Evolutionary conservation across 768 basidiomycete species (phyloP), one percentile per base, ranked within the genome.

Genomic region (Ramaria rubella): DNA sequence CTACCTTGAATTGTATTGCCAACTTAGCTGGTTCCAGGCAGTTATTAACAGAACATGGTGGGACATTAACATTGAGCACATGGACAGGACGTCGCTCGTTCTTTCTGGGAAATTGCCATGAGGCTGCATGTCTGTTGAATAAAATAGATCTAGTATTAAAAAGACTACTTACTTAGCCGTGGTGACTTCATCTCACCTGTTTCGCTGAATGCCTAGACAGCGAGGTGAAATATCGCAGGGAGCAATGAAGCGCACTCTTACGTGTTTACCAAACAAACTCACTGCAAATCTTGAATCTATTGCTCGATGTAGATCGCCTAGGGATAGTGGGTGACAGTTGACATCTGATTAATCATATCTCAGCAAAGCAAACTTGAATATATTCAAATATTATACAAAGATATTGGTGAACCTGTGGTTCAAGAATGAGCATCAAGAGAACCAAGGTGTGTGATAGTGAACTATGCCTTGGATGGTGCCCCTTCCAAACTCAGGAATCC

Each of bases 401-500:
- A 72, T 85, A 90, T 69, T 98, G 94, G 68, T 86, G 81, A n/a
- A 80, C 72, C 90, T 95, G 30, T 60, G 62, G 59, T 54, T 54
- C 27, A 44, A 44, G 30, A 44, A 26, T 44, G n/a, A 36, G 45
- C 19, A 27, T 21, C n/a, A 27, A n/a, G 3, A 30, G 19, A 14
- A 11, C 29, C 6, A 19, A 9, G 27, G 17, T 26, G 51, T 49
- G 58, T 61, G 50, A 49, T 9, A 36, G 45, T 63, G 61, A 56
- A 58, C 4, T 63, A 54, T 59, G 85, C 93, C 75, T 86, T 92
- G 21, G 89, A 85, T 59, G 75, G 70, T 23, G 86, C 79, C 7
- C 90, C 90, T 17, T 81, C 78, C 5, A 92, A 74, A 65, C 90
- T 89, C 55, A 96, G 82, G 67, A 98, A 97, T 0, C 95, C 95